Conservation (phyloP, 768 basidiomycete genomes). For the Suillus ampliporus region DNA sequence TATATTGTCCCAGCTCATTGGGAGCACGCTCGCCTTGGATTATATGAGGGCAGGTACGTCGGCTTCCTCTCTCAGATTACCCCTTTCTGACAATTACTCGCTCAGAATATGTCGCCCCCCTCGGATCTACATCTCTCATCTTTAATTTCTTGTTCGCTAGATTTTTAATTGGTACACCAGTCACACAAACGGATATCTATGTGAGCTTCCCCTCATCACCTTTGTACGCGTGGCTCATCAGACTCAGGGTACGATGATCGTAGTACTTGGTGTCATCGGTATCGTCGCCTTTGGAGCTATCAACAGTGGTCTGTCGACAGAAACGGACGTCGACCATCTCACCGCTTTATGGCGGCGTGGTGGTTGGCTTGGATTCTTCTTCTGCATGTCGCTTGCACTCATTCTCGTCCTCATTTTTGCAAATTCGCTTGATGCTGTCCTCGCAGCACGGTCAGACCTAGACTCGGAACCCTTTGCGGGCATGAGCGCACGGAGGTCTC, state of each 20-base stretch:
- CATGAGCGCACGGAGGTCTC: slow-evolving; percentile 38
- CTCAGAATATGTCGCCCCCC: slow-evolving; percentile 92
- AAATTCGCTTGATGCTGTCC: slow-evolving; percentile 73
- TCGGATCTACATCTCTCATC: slow-evolving; percentile 91
- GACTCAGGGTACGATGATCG: slow-evolving; percentile 76
- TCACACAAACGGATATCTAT: slow-evolving; percentile 83
- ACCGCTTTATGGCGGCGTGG: slow-evolving; percentile 84
- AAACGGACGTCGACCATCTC: slow-evolving; percentile 76
- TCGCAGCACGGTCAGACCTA: slow-evolving; percentile 72
- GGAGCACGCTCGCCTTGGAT: slow-evolving; percentile 84
- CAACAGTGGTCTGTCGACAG: slow-evolving; percentile 76
- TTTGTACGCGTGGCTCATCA: slow-evolving; percentile 10
- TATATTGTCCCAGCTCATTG: slow-evolving; percentile 87
- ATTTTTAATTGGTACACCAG: slow-evolving; percentile 84
- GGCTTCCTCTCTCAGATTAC: slow-evolving; percentile 1
- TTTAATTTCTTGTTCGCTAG: slow-evolving; percentile 97
- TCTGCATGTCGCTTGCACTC: slow-evolving; percentile 75
- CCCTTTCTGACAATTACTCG: slow-evolving; percentile 20
- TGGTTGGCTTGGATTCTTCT: slow-evolving; percentile 93
- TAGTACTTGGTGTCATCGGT: slow-evolving; percentile 84
- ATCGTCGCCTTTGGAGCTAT: slow-evolving; percentile 89
- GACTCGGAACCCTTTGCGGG: slow-evolving; percentile 59
- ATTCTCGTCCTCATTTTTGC: slow-evolving; percentile 70
- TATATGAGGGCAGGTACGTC: slow-evolving; percentile 82
- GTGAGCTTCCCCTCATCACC: slow-evolving; percentile 45